Evolutionary conservation across 768 basidiomycete species (phyloP).

Genomic region (Gymnopilus junonius): DNA sequence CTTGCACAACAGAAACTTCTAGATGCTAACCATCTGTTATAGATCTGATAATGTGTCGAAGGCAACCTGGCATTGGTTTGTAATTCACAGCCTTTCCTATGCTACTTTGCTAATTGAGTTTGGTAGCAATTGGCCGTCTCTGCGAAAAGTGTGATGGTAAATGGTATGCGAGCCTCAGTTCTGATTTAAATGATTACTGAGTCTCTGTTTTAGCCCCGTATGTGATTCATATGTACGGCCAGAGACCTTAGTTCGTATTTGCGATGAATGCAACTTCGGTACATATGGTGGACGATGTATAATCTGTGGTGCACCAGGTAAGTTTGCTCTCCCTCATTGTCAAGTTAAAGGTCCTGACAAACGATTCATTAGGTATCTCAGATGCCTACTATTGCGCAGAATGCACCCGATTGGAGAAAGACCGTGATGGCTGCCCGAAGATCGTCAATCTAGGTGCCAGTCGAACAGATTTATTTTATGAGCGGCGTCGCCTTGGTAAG

Average conservation of each 20-base stretch:
- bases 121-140: conserved; percentile 90
- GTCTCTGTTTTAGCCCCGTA: conserved; percentile 68
- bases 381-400: conserved; percentile 99
- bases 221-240: conserved; percentile 99
- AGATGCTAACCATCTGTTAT: conserved; percentile 6
- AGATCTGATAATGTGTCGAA: conserved; percentile 99
- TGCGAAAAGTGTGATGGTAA: conserved; percentile 99
- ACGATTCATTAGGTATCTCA: conserved; percentile 76
- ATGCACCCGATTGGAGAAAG: conserved; percentile 96
- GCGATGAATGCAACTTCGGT: conserved; percentile 99
- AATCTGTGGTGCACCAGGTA: conserved; percentile 95
- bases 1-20: not conserved
- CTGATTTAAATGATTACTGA: not conserved
- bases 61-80: conserved; percentile 94
- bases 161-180: conserved; percentile 66
- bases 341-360: not conserved
- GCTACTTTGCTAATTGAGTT: not conserved
- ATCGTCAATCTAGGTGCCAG: conserved; percentile 96
- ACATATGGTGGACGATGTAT: conserved; percentile 98
- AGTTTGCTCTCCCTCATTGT: conserved; percentile 19
- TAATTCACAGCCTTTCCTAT: not conserved
- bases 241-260: conserved; percentile 96
- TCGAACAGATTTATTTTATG: conserved; percentile 91
- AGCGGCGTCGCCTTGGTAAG: conserved; percentile 82
- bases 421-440: conserved; percentile 98